A percentile compares a stretch with the other conserved stretches of the same genome.
phyloP scores from a whole-genome alignment of 2,329 filamentous ascomycete species.

The Aphanocladium album region DNA sequence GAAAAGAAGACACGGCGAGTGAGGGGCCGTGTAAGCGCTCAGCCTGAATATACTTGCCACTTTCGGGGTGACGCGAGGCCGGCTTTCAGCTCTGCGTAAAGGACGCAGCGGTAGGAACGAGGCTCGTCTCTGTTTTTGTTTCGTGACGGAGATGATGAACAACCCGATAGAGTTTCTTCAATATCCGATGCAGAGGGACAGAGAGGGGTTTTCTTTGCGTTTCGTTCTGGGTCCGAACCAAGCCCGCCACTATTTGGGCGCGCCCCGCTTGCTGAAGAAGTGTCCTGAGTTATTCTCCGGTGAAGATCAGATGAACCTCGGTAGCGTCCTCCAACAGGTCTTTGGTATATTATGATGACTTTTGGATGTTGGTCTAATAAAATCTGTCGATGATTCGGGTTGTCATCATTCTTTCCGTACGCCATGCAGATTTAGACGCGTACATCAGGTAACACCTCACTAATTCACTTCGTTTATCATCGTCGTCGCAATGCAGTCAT shows the following conservation, averaged over 20 bases:
- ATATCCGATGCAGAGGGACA: not conserved
- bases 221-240: not conserved
- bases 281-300: not conserved
- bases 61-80: too few relatives aligned
- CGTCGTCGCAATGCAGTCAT: too few relatives aligned
- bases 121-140: not conserved
- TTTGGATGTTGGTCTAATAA: too few relatives aligned
- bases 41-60: conserved; percentile 1
- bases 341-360: too few relatives aligned
- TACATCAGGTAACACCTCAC: too few relatives aligned
- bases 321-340: not conserved
- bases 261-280: conserved; percentile 4
- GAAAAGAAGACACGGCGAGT: not conserved
- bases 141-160: not conserved
- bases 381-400: too few relatives aligned
- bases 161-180: not conserved
- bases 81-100: not conserved
- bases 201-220: not conserved
- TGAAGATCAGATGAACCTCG: not conserved
- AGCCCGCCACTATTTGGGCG: not conserved
- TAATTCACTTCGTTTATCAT: too few relatives aligned
- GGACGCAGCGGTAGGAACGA: not conserved
- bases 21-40: not conserved
- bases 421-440: too few relatives aligned
- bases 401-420: too few relatives aligned